A percentile compares a stretch with the other conserved stretches of the same genome.
Conservation (phyloP, 2,329 filamentous ascomycete species). For the Metarhizium guizhouense region DNA sequence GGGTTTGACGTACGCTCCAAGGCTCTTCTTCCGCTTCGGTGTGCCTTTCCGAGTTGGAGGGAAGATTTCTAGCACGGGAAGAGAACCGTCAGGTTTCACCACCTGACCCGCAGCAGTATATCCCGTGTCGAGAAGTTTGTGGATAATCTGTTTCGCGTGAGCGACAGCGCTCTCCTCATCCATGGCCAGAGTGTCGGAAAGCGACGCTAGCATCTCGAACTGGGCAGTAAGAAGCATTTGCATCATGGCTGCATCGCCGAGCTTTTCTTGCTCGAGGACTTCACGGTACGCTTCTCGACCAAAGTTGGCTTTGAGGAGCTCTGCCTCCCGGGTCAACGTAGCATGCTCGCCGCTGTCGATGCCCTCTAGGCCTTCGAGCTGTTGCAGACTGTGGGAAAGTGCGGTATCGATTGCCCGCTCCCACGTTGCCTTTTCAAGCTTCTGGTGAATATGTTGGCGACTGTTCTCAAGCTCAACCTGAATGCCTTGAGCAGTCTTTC, state of each 20-base stretch:
- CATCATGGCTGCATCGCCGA: conserved; percentile 66
- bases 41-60: conserved; percentile 66
- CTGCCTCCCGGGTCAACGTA: conserved; percentile 70
- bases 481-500: conserved; percentile 83
- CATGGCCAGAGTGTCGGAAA: conserved; percentile 75
- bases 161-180: conserved; percentile 74
- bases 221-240: conserved; percentile 83
- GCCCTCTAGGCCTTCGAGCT: conserved; percentile 52
- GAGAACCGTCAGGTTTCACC: conserved; percentile 76
- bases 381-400: conserved; percentile 72
- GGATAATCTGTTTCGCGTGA: conserved; percentile 68
- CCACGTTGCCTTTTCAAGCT: conserved; percentile 74
- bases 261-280: conserved; percentile 76
- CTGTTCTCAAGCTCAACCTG: conserved; percentile 83
- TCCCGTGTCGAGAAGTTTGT: conserved; percentile 68
- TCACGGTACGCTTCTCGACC: conserved; percentile 70
- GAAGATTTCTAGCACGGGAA: conserved; percentile 54
- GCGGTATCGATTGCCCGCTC: conserved; percentile 81
- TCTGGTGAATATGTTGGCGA: conserved; percentile 82
- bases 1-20: conserved; percentile 31
- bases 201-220: conserved; percentile 79
- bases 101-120: conserved; percentile 69
- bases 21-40: conserved; percentile 60
- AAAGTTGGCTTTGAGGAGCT: conserved; percentile 75
- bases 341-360: conserved; percentile 54